phyloP scores from a whole-genome alignment of 2,329 filamentous ascomycete species.

The Ceratocystis variospora region DNA sequence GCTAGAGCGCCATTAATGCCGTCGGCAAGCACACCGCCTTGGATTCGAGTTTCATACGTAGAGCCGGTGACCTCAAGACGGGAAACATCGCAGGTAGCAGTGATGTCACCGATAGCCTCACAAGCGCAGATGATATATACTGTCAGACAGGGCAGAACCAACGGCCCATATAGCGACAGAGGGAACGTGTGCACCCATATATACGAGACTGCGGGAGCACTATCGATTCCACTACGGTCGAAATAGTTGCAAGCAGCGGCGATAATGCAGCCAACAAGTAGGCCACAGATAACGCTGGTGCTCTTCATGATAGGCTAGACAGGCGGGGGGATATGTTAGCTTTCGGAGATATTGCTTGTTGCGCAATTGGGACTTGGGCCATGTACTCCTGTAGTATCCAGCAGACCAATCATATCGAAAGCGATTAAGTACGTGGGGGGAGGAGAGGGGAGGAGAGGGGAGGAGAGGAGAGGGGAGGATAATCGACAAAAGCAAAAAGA shows the following conservation, averaged over 20 bases:
- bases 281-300: slow-evolving; percentile 58
- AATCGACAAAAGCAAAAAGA: background rate
- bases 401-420: background rate
- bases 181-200: slow-evolving; percentile 69
- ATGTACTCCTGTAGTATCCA: background rate
- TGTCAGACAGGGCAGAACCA: slow-evolving; percentile 57
- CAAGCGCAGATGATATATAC: slow-evolving; percentile 62
- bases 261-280: slow-evolving; percentile 64
- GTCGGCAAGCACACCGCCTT: slow-evolving; percentile 66
- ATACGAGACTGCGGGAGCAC: slow-evolving; percentile 58
- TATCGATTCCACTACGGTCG: slow-evolving; percentile 54
- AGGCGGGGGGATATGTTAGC: background rate
- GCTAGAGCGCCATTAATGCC: slow-evolving; percentile 63
- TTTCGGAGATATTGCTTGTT: background rate
- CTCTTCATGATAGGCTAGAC: slow-evolving; percentile 65
- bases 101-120: slow-evolving; percentile 69
- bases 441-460: background rate
- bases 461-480: background rate
- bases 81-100: slow-evolving; percentile 69
- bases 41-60: slow-evolving; percentile 61
- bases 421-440: background rate
- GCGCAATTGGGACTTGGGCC: background rate
- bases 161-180: slow-evolving; percentile 54
- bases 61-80: slow-evolving; percentile 58
- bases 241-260: slow-evolving; percentile 69